Evolutionary conservation across 2,329 filamentous ascomycete genomes (phyloP).

Genomic region (Colletotrichum lini): DNA sequence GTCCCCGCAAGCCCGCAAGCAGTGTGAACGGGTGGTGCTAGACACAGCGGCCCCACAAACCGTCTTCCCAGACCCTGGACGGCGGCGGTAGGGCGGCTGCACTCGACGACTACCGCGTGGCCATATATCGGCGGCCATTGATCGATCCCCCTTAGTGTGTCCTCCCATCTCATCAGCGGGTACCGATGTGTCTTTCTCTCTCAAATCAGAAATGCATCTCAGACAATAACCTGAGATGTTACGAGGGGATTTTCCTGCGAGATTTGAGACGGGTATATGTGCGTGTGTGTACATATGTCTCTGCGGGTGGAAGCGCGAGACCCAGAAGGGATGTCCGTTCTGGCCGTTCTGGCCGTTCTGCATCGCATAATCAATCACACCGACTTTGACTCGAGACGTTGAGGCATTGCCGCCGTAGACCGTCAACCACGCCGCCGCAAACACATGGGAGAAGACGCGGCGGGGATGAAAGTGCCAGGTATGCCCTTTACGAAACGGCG

Average conservation of each 20-base stretch:
- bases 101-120: conserved; percentile 42
- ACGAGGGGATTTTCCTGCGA: conserved; percentile 25
- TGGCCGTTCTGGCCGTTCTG: conserved; percentile 3
- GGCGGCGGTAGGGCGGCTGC: conserved; percentile 42
- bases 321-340: conserved; percentile 6
- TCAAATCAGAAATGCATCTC: conserved; percentile 40
- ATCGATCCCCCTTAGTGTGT: conserved; percentile 19
- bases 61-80: conserved; percentile 38
- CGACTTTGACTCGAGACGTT: conserved; percentile 26
- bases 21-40: conserved; percentile 29
- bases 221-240: conserved; percentile 19
- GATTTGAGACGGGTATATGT: conserved; percentile 25
- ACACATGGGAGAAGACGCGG: conserved; percentile 19
- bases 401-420: not conserved
- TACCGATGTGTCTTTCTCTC: conserved; percentile 21
- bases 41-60: conserved; percentile 41
- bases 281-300: conserved; percentile 9
- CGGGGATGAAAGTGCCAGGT: not conserved
- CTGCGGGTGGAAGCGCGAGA: not conserved
- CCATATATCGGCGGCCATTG: conserved; percentile 29
- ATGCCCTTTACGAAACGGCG: not conserved
- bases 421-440: conserved; percentile 17
- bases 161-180: conserved; percentile 27
- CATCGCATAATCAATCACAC: conserved; percentile 38
- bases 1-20: conserved; percentile 33